Evolutionary conservation across 179 eudicot species (phyloP).

Genomic region (Nepenthes alata): DNA sequence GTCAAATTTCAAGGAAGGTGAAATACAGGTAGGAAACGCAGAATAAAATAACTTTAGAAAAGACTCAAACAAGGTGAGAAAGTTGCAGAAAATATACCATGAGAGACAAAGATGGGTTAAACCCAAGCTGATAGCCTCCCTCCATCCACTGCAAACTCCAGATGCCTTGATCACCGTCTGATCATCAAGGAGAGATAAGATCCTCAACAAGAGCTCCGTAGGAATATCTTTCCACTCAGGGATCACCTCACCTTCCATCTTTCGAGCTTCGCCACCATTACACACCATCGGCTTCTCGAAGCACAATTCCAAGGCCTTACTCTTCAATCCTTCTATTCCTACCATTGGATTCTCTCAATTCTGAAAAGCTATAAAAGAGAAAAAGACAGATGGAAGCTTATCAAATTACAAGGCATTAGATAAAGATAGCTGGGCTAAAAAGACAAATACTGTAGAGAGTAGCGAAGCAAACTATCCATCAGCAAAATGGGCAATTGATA

Average conservation of each 20-base stretch:
- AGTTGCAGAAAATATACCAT: constrained; percentile 38
- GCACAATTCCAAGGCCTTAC: constrained; percentile 41
- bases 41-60: neutral
- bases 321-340: constrained; percentile 24
- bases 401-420: constrained; percentile 4
- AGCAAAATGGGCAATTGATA: neutral
- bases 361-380: neutral
- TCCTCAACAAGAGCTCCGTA: constrained; percentile 72
- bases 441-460: neutral
- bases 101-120: constrained; percentile 62
- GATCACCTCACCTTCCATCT: constrained; percentile 21
- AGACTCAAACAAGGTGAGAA: neutral
- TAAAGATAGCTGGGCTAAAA: constrained; percentile 1
- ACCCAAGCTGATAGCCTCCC: constrained; percentile 70
- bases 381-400: constrained; percentile 8
- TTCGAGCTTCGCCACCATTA: constrained; percentile 18
- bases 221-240: constrained; percentile 83
- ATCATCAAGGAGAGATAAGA: constrained; percentile 66
- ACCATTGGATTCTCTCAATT: constrained; percentile 15
- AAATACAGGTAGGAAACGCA: neutral
- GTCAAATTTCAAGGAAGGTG: neutral
- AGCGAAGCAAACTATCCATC: constrained; percentile 10
- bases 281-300: constrained; percentile 66
- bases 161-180: constrained; percentile 62
- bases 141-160: constrained; percentile 82